Base-by-base conservation (phyloP, 2,329 filamentous ascomycete genomes). In the Aspergillus phoenicis region DNA sequence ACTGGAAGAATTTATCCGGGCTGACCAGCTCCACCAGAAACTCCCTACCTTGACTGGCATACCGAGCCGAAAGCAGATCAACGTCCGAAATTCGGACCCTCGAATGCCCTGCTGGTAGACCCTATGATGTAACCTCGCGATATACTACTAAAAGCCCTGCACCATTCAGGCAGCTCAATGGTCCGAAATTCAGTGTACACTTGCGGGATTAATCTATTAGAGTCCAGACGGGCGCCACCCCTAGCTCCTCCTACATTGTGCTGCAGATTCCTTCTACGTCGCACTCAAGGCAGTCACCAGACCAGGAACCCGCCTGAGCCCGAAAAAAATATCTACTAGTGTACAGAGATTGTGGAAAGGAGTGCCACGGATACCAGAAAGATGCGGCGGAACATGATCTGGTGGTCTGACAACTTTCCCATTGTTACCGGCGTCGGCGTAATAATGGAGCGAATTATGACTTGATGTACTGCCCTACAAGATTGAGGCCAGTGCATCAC, bases 121-220 rank as follows among this genome's bases (percentile, higher is more conserved):
- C 10, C 28, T 30, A 45, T 49, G 45, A 49, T 49, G 45, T 49
- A 49, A 30, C 20, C 7, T 13, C 8, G 15, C 13, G 7, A n/a
- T 7, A 30, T 17, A 11, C 26, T 17, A 49, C 22, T 8, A 11
- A 24, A 45, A 2, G 41, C 41, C 20, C n/a, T 43, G 5, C 39
- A 43, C 20, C 5, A 4, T 20, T 20, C 4, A 24, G 20, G 11
- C 5, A 24, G 45, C 15, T 26, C 5, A 30, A 24, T 24, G 13
- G 45, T 3, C 45, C 15, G 3, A 5, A 1, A 30, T 8, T 8
- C 11, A 49, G 15, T 26, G 24, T 4, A 17, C n/a, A 1, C 26
- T 30, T 51, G 47, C 47, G 47, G 15, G 47, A 51, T 51, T 51
- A 51, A 51, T 51, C n/a, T 51, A 51, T 30, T 30, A 51, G n/a